Evolutionary conservation across 306 rosid genomes (phyloP), one percentile per base, ranked within the genome.

Genomic region (Gillenia trifoliata): DNA sequence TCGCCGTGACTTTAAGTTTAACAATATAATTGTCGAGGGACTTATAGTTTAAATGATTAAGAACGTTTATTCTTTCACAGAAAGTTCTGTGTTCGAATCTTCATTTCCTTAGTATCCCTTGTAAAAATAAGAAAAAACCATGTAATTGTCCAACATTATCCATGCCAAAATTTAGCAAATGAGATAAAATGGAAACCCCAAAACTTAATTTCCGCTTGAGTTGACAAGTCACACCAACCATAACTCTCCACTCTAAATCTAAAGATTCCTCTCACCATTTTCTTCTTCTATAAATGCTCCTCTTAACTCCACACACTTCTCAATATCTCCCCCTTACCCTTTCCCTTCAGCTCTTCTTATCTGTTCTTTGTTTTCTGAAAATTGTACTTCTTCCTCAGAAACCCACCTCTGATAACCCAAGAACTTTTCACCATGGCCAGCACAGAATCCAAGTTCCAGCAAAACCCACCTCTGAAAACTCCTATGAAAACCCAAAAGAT

Each of bases 251-350:
- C 66, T 61, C 40, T 25, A 38, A 38, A 38, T 16, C 23, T 49
- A 68, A 56, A 80, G 77, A 57, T 31, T 79, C 72, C 68, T 31
- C 40, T 41, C 40, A 9, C 54, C 49, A 60, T 60, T 28, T 6
- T 47, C 23, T 6, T 47, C 23, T 54, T 71, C 79, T 81, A 82
- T 85, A 81, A 81, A 85, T 79, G 75, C 80, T 11, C 50, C 68
- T 55, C 64, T n/a, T 47, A 61, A 41, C 52, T 52, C 71, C 77
- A 73, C 79, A 50, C 72, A 55, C 68, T 77, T 78, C 22, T 66
- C 34, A 47, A 47, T 47, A 15, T 61, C 45, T 55, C 28, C 50
- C 62, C 66, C 40, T 75, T 49, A 34, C 73, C 80, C 63, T 47
- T 64, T 29, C 28, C 28, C 77, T 6, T 54, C 15, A 10, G 25